Conservation (phyloP, 1,284 basidiomycete genomes). For the Trametes polyzona region DNA sequence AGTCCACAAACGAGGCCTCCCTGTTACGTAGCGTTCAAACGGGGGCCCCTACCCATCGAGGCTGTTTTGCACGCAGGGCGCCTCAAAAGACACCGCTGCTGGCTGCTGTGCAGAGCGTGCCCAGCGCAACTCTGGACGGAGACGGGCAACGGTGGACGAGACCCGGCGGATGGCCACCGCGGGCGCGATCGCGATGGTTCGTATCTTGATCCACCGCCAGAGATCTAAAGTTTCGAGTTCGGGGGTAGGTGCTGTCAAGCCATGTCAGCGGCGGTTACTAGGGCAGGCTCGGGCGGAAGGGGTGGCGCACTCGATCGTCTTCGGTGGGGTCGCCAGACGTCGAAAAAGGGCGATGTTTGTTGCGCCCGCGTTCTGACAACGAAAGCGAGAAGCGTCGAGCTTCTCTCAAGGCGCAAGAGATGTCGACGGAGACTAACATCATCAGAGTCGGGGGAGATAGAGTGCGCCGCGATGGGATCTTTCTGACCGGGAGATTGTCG, state of each 20-base stretch:
- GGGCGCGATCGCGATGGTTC: neutral
- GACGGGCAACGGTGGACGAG: neutral
- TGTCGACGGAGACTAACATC: neutral
- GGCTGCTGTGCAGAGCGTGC: neutral
- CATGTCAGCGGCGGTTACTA: neutral
- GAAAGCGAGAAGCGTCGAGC: neutral
- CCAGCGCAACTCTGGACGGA: too few relatives aligned
- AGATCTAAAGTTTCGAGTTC: neutral
- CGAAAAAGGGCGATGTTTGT: neutral
- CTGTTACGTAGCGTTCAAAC: neutral
- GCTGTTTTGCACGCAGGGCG: too few relatives aligned
- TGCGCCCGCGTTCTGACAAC: neutral
- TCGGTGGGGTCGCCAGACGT: neutral
- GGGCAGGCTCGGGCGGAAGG: neutral
- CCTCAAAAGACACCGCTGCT: neutral
- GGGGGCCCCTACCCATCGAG: too few relatives aligned
- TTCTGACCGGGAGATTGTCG: conserved; percentile 6
- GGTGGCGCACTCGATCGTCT: neutral
- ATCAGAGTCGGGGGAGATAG: neutral
- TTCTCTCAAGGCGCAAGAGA: too few relatives aligned
- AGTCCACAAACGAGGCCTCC: neutral
- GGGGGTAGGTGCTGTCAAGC: neutral
- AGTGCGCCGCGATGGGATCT: neutral
- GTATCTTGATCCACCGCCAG: neutral
- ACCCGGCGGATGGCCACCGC: too few relatives aligned